These are phyloP conservation scores for Candida frijolesensis DNA, from an alignment of 1,139 yeast genomes.

Conservation along the genomic window DNA sequence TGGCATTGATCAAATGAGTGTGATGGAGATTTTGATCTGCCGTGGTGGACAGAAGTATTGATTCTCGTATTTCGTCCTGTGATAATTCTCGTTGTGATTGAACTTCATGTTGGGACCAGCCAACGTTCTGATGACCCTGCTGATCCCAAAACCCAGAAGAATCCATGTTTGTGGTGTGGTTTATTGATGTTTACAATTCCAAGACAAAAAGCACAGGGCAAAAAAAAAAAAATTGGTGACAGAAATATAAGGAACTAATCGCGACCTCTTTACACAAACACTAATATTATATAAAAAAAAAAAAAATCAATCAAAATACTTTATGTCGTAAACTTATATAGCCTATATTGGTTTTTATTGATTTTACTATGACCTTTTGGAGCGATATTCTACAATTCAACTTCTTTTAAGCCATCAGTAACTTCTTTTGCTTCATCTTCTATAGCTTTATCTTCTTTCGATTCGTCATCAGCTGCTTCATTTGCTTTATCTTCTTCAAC, in stretches of 20 bases:
- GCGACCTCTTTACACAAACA: too few relatives aligned
- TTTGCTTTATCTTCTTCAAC: neutral
- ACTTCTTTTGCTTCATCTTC: conserved; percentile 6
- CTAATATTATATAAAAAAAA: neutral
- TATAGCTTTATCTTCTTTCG: conserved; percentile 10
- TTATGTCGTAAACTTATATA: conserved; percentile 1
- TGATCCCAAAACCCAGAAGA: conserved; percentile 34
- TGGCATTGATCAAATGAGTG: conserved; percentile 13
- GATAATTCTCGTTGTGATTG: conserved; percentile 38
- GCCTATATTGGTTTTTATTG: neutral
- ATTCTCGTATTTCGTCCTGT: conserved; percentile 37
- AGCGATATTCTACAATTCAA: conserved; percentile 11
- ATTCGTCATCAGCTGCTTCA: conserved; percentile 9
- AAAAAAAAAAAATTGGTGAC: neutral
- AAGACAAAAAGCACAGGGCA: neutral
- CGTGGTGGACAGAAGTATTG: conserved; percentile 26
- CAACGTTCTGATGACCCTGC: conserved; percentile 9
- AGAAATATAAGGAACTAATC: neutral
- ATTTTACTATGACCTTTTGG: neutral
- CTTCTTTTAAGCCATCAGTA: conserved; percentile 14
- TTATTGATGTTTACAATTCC: neutral
- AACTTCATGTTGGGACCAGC: conserved; percentile 27
- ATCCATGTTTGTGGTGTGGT: conserved; percentile 20
- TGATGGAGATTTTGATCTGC: conserved; percentile 10
- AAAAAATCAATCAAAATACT: conserved; percentile 1